A percentile compares a stretch with the other conserved stretches of the same genome.
Conservation (phyloP, 495 filamentous ascomycete species). For the Aspergillus homomorphus region DNA sequence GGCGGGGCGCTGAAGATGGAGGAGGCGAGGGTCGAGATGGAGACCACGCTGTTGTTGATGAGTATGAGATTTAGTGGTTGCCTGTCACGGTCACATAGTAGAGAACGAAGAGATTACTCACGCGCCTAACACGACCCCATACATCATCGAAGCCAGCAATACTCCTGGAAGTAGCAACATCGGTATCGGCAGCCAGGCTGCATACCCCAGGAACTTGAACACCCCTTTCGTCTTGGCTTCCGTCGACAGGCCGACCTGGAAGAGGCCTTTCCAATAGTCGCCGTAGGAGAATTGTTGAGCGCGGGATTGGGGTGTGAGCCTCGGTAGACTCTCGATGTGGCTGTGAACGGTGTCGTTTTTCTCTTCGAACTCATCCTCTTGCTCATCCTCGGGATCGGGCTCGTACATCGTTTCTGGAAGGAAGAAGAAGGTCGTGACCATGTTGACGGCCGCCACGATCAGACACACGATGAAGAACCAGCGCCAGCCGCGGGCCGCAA, state of each 20-base stretch:
- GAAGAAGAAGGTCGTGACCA: constrained; percentile 29
- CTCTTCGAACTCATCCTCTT: constrained; percentile 15
- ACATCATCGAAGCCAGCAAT: constrained; percentile 32
- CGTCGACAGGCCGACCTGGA: constrained; percentile 24
- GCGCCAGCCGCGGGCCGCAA: constrained; percentile 29
- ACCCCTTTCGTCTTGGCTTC: constrained; percentile 19
- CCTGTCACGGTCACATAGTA: neutral
- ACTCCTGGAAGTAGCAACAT: constrained; percentile 30
- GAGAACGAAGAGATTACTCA: constrained; percentile 21
- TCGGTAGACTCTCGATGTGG: constrained; percentile 22
- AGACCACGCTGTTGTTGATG: constrained; percentile 21
- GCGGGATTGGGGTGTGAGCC: constrained; percentile 1
- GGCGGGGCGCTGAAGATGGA: constrained; percentile 27
- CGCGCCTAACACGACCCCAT: constrained; percentile 38
- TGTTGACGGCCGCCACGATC: constrained; percentile 30
- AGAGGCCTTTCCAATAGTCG: constrained; percentile 29
- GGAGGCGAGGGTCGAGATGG: constrained; percentile 27
- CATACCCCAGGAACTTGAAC: constrained; percentile 20
- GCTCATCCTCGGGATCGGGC: constrained; percentile 16
- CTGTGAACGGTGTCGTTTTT: constrained; percentile 1
- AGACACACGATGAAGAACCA: constrained; percentile 36
- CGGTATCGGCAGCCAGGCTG: constrained; percentile 34
- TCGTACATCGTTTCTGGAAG: constrained; percentile 33
- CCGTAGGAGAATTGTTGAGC: constrained; percentile 18
- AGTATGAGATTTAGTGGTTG: neutral